Evolutionary conservation across 2,329 filamentous ascomycete species (phyloP).

Genomic region (Pseudogymnoascus sp.): DNA sequence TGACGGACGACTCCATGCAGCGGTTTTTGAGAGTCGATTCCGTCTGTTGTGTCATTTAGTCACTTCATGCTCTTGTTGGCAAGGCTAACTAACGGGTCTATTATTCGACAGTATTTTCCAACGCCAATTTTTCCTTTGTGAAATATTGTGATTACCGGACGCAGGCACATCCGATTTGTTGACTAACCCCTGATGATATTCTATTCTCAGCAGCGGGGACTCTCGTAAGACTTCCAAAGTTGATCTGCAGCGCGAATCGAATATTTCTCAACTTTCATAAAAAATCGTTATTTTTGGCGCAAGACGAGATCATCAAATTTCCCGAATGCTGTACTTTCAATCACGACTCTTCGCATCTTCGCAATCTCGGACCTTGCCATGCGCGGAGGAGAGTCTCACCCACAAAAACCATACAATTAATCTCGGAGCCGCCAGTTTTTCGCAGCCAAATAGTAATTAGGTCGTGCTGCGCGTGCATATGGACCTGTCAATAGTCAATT

Average conservation of each 20-base stretch:
- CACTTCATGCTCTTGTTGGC: background rate
- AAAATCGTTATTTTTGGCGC: background rate
- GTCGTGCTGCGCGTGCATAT: background rate
- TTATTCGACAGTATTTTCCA: background rate
- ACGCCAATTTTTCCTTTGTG: background rate
- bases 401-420: background rate
- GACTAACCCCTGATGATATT: background rate
- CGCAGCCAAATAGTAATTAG: background rate
- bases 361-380: background rate
- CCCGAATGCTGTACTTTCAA: background rate
- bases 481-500: background rate
- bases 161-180: background rate
- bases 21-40: background rate
- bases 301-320: slow-evolving; percentile 4
- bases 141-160: slow-evolving; percentile 5
- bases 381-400: background rate
- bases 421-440: background rate
- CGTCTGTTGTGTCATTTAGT: background rate
- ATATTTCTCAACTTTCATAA: slow-evolving; percentile 4
- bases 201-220: slow-evolving; percentile 7
- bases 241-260: background rate
- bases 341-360: background rate
- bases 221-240: background rate
- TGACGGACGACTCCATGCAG: background rate
- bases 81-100: background rate